These are phyloP conservation scores for Trichosporon sp. DNA, from an alignment of 1,284 basidiomycete species.

Conservation along the genomic window DNA sequence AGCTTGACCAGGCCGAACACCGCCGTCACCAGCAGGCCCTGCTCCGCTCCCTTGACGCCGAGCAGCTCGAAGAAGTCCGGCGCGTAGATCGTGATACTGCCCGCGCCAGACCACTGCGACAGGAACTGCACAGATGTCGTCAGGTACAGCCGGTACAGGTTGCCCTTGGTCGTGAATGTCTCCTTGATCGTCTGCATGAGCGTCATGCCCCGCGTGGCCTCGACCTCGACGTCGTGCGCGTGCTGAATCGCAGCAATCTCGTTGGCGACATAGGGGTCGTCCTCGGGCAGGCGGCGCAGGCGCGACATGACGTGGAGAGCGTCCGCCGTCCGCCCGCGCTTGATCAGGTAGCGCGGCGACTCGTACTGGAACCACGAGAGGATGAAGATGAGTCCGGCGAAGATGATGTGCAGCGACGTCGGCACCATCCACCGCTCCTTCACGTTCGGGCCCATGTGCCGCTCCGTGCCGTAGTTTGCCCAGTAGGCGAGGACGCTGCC, in stretches of 20 bases:
- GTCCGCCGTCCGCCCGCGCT: slow-evolving; percentile 20
- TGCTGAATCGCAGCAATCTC: slow-evolving; percentile 27
- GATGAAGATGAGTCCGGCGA: slow-evolving; percentile 11
- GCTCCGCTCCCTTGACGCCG: slow-evolving; percentile 10
- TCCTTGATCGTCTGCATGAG: slow-evolving; percentile 7
- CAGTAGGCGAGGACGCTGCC: slow-evolving; percentile 13
- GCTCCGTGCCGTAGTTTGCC: slow-evolving; percentile 21
- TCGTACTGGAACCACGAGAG: slow-evolving; percentile 16
- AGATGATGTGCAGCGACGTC: slow-evolving; percentile 16
- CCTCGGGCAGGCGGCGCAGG: slow-evolving; percentile 22
- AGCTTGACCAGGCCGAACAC: slow-evolving; percentile 19
- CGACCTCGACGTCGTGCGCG: slow-evolving; percentile 14
- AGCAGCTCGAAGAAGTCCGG: slow-evolving; percentile 15
- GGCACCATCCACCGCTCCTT: slow-evolving; percentile 18
- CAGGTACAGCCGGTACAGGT: slow-evolving; percentile 12
- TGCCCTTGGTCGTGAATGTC: slow-evolving; percentile 1
- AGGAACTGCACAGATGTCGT: slow-evolving; percentile 13
- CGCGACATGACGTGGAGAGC: slow-evolving; percentile 22
- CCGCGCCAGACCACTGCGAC: slow-evolving; percentile 17
- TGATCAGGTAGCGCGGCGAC: slow-evolving; percentile 28
- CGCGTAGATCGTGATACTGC: slow-evolving; percentile 17
- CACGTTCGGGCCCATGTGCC: slow-evolving; percentile 1
- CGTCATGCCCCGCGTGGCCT: slow-evolving; percentile 9
- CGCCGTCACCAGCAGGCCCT: slow-evolving; percentile 11
- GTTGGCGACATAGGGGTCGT: slow-evolving; percentile 21